phyloP scores from a whole-genome alignment of 2,329 filamentous ascomycete genomes.

The Talaromyces rugulosus region DNA sequence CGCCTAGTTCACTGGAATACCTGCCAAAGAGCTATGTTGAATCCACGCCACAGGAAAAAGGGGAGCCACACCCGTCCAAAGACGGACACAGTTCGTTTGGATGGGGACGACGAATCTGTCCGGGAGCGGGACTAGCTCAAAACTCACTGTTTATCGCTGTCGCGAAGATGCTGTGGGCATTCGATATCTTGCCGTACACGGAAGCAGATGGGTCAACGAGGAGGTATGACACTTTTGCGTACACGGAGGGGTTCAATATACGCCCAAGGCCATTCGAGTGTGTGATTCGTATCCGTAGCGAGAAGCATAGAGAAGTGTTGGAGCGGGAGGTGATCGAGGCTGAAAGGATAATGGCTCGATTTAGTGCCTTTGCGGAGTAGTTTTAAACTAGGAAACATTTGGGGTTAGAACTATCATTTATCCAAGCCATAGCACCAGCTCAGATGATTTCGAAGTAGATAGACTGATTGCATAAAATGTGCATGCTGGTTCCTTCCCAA shows the following conservation, averaged over 20 bases:
- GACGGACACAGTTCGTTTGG: conserved; percentile 51
- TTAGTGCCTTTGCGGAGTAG: conserved; percentile 7
- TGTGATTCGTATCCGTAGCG: conserved; percentile 12
- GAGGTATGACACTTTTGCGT: conserved; percentile 17
- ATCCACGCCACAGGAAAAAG: conserved; percentile 8
- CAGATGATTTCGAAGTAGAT: too few relatives aligned
- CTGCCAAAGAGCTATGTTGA: conserved; percentile 3
- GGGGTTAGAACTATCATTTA: too few relatives aligned
- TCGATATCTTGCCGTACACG: conserved; percentile 17
- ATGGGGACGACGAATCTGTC: conserved; percentile 46
- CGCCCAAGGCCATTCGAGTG: conserved; percentile 16
- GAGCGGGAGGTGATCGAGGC: conserved; percentile 10
- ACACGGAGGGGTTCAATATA: conserved; percentile 19
- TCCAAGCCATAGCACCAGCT: too few relatives aligned
- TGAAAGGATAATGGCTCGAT: conserved; percentile 2
- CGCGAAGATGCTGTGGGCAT: conserved; percentile 17
- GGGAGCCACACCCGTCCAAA: conserved; percentile 17
- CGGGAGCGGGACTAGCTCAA: conserved; percentile 49
- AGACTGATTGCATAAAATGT: neutral
- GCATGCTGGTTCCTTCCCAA: neutral
- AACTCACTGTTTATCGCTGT: conserved; percentile 42
- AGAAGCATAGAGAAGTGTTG: conserved; percentile 10
- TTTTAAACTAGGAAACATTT: neutral
- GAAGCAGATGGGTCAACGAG: conserved; percentile 17
- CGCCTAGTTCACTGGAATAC: neutral